Conservation (phyloP, 2,329 filamentous ascomycete genomes). For the Thermoascus crustaceus region DNA sequence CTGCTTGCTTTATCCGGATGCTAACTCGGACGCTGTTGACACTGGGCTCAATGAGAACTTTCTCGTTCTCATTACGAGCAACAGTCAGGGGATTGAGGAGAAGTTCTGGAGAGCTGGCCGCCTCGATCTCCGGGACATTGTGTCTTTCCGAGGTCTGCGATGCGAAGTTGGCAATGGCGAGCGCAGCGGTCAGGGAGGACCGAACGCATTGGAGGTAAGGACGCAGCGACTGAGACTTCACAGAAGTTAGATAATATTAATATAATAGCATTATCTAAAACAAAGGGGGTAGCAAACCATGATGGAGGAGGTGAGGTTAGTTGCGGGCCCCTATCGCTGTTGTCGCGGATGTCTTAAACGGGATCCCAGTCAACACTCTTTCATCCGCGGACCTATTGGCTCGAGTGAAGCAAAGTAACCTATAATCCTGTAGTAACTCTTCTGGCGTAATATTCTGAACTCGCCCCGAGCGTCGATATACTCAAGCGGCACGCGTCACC, state of each 20-base stretch:
- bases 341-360: too few relatives aligned
- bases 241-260: conserved; percentile 5
- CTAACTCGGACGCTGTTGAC: conserved; percentile 95
- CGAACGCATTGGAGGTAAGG: conserved; percentile 96
- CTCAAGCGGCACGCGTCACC: too few relatives aligned
- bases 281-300: too few relatives aligned
- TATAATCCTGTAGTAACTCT: too few relatives aligned
- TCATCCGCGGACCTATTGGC: too few relatives aligned
- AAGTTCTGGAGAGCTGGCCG: conserved; percentile 84
- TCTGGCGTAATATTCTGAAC: too few relatives aligned
- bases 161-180: conserved; percentile 93
- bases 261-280: background rate
- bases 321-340: too few relatives aligned
- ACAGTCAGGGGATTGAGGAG: conserved; percentile 84
- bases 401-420: too few relatives aligned
- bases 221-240: conserved; percentile 95
- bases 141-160: conserved; percentile 94
- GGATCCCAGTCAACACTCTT: too few relatives aligned
- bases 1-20: conserved; percentile 98
- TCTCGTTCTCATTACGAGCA: conserved; percentile 93
- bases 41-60: conserved; percentile 89
- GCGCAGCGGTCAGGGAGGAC: conserved; percentile 84
- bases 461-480: too few relatives aligned
- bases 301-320: too few relatives aligned
- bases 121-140: conserved; percentile 97